A percentile compares a stretch with the other conserved stretches of the same genome.
Conservation (phyloP, 768 basidiomycete genomes). For the Boletus patriciae region DNA sequence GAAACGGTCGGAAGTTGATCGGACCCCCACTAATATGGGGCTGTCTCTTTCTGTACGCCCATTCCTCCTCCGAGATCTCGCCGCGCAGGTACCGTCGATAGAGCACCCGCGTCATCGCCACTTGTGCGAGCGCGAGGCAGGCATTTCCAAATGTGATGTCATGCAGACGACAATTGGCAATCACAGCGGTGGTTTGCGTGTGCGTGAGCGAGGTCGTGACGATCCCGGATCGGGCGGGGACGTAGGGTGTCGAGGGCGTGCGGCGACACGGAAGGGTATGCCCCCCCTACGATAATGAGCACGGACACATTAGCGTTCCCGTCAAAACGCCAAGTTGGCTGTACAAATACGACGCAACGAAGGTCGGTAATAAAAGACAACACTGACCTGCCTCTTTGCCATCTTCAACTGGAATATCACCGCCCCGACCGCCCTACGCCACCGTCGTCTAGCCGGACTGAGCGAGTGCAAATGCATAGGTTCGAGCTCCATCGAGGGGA, state of each 20-base stretch:
- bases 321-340: not conserved
- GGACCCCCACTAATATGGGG: constrained; percentile 53
- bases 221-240: constrained; percentile 38
- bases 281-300: constrained; percentile 44
- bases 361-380: not conserved
- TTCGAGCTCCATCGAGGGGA: constrained; percentile 39
- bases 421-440: constrained; percentile 45
- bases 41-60: constrained; percentile 49
- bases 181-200: constrained; percentile 33
- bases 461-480: constrained; percentile 32
- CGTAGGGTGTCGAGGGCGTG: constrained; percentile 35
- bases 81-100: constrained; percentile 48
- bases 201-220: constrained; percentile 26
- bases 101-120: constrained; percentile 52
- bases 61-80: constrained; percentile 50
- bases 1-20: constrained; percentile 50
- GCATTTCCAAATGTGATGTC: constrained; percentile 52
- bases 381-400: constrained; percentile 38
- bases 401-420: constrained; percentile 38
- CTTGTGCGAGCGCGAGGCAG: constrained; percentile 49
- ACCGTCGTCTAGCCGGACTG: constrained; percentile 40
- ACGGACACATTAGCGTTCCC: not conserved
- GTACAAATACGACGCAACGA: not conserved
- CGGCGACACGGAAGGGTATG: constrained; percentile 51
- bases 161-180: constrained; percentile 42